A percentile compares a stretch with the other conserved stretches of the same genome.
These are phyloP conservation scores for Irpex rosettiformis DNA, from an alignment of 1,284 basidiomycete genomes.

Conservation along the genomic window DNA sequence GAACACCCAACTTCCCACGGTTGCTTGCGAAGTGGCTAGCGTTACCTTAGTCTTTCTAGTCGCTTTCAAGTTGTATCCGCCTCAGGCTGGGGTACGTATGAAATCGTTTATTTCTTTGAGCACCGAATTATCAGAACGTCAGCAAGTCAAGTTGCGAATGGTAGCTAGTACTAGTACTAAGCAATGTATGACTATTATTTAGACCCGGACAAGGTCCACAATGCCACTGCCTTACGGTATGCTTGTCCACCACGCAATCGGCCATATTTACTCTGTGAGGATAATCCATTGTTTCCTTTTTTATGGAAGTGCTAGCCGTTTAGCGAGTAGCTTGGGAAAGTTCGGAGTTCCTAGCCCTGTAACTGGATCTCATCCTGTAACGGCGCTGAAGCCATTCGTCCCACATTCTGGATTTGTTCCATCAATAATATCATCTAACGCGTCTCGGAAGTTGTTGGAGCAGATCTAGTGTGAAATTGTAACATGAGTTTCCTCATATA, in stretches of 20 bases:
- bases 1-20: constrained; percentile 30
- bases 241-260: too few relatives aligned
- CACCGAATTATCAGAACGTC: too few relatives aligned
- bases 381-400: constrained; percentile 11
- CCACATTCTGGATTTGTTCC: constrained; percentile 25
- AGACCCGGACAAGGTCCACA: too few relatives aligned
- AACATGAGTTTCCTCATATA: background rate
- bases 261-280: too few relatives aligned
- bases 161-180: too few relatives aligned
- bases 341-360: constrained; percentile 27
- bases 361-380: constrained; percentile 53
- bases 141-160: too few relatives aligned
- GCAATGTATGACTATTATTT: too few relatives aligned
- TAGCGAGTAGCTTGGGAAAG: constrained; percentile 14
- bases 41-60: too few relatives aligned
- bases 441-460: constrained; percentile 1
- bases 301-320: background rate
- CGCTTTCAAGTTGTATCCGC: too few relatives aligned
- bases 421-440: constrained; percentile 23
- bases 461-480: background rate
- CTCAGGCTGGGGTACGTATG: too few relatives aligned
- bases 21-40: constrained; percentile 16
- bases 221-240: too few relatives aligned
- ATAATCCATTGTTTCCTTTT: background rate
- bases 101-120: too few relatives aligned